phyloP scores from a whole-genome alignment of 2,329 filamentous ascomycete species.

The Alternaria consortialis region DNA sequence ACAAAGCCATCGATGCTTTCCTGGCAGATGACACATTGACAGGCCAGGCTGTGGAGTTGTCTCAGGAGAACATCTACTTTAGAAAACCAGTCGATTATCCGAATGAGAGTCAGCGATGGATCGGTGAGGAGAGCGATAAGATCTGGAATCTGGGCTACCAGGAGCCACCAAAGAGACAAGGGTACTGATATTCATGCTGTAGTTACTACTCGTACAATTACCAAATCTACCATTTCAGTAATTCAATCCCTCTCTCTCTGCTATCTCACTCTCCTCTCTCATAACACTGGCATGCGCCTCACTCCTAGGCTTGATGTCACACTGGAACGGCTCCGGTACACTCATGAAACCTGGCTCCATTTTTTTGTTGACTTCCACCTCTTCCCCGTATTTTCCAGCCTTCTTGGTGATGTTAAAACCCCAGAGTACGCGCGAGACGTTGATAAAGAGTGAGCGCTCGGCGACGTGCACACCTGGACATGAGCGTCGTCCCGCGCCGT shows the following conservation, averaged over 20 bases:
- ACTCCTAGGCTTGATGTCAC: constrained; percentile 41
- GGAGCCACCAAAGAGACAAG: constrained; percentile 33
- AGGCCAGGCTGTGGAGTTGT: constrained; percentile 54
- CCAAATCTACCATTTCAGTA: constrained; percentile 15
- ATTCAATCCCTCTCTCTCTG: constrained; percentile 33
- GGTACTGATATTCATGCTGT: constrained; percentile 20
- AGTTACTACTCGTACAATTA: not conserved
- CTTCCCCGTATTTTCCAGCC: constrained; percentile 30
- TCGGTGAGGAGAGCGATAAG: constrained; percentile 38
- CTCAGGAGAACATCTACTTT: constrained; percentile 53
- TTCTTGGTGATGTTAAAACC: constrained; percentile 46
- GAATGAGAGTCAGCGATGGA: constrained; percentile 54
- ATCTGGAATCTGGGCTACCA: constrained; percentile 48
- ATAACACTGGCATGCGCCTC: constrained; percentile 36
- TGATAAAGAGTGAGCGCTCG: constrained; percentile 49
- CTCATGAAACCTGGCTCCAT: constrained; percentile 47
- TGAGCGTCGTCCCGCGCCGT: constrained; percentile 47
- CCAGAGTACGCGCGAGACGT: constrained; percentile 48
- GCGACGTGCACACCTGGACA: constrained; percentile 51
- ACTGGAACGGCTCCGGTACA: constrained; percentile 43
- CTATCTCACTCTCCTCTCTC: constrained; percentile 28
- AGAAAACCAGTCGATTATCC: constrained; percentile 50
- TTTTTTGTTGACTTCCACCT: constrained; percentile 34
- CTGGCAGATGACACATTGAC: constrained; percentile 46
- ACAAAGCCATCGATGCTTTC: constrained; percentile 52